Base-by-base conservation (phyloP, 225 moss, liverwort and hornwort species). In the Pseudisothecium myosuroides region DNA sequence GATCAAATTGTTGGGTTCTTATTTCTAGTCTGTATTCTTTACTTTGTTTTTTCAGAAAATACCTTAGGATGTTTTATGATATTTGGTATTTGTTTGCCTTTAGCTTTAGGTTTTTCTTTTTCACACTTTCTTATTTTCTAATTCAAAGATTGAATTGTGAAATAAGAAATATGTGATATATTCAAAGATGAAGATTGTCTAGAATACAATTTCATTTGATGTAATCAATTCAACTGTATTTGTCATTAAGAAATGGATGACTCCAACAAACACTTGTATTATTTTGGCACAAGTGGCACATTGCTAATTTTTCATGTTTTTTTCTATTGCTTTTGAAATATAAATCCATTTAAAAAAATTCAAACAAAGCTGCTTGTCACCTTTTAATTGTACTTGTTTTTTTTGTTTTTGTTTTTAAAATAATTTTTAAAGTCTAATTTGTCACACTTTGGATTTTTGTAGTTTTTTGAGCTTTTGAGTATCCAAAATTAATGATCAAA, bases 1-100 rank as follows among this genome's bases (percentile, higher is more conserved):
- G 3, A 29, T 80, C 2, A 12, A 39, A 59, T 0, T 1, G 0
- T 1, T 79, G 0, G 12, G 0, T 41, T 59, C 7, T 29, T 39
- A 28, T 41, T 27, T 80, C 0, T 39, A 59, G 0, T 17, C 3
- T 0, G 0, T 39, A 1, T 16, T 55, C 0, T 37, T 37, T 55
- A 0, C 9, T 15, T 37, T 56, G 15, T 0, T 23, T 34, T n/a
- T 55, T 56, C 3, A 36, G 11, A 23, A 9, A 55, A 80, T 7
- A 18, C 6, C 6, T 58, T 18, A 3, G 7, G 3, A 39, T 39
- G 5, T n/a, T 39, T 80, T 11, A 27, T 17, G 3, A 0, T 39
- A 18, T 80, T 58, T 58, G 7, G 2, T 39, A 39, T 59, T 41
- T 59, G 0, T 29, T 80, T 58, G 0, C 1, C 0, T 79, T n/a